Conservation (phyloP, 2,329 filamentous ascomycete species). For the Talaromyces sp. region DNA sequence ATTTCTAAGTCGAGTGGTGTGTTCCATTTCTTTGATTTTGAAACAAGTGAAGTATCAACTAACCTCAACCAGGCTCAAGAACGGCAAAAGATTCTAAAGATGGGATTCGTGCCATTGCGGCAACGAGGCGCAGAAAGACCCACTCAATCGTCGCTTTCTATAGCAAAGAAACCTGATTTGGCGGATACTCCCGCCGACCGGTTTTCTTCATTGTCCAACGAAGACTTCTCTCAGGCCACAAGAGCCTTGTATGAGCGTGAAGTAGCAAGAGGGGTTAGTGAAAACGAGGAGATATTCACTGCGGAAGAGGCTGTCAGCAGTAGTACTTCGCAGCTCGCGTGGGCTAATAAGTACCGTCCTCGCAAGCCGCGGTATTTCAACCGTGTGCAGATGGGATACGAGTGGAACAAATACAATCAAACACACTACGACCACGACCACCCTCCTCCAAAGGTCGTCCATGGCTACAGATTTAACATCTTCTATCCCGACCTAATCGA, state of each 20-base stretch:
- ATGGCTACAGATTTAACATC: conserved; percentile 99
- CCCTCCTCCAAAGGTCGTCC: conserved; percentile 93
- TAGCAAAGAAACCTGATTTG: conserved; percentile 39
- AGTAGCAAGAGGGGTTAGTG: conserved; percentile 82
- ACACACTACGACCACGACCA: conserved; percentile 99
- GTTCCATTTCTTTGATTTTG: conserved; percentile 23
- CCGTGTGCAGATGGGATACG: conserved; percentile 96
- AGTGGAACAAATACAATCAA: conserved; percentile 99
- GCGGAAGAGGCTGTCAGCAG: conserved; percentile 76
- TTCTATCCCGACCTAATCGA: conserved; percentile 98
- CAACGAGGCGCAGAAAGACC: conserved; percentile 41
- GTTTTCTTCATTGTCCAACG: conserved; percentile 66
- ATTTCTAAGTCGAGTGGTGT: conserved; percentile 57
- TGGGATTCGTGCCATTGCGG: conserved; percentile 65
- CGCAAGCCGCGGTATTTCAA: conserved; percentile 97
- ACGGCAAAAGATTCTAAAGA: conserved; percentile 59
- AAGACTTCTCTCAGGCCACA: conserved; percentile 82
- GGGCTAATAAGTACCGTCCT: conserved; percentile 80
- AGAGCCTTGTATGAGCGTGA: conserved; percentile 89
- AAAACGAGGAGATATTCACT: conserved; percentile 94
- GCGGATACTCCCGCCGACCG: conserved; percentile 59
- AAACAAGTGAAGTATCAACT: conserved; percentile 17
- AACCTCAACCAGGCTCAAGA: conserved; percentile 46
- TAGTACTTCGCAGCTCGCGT: conserved; percentile 61
- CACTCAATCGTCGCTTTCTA: conserved; percentile 30